Evolutionary conservation across 2,329 filamentous ascomycete genomes (phyloP), one percentile per base, ranked within the genome.

Genomic region (Pseudophaeomoniella oleicola): DNA sequence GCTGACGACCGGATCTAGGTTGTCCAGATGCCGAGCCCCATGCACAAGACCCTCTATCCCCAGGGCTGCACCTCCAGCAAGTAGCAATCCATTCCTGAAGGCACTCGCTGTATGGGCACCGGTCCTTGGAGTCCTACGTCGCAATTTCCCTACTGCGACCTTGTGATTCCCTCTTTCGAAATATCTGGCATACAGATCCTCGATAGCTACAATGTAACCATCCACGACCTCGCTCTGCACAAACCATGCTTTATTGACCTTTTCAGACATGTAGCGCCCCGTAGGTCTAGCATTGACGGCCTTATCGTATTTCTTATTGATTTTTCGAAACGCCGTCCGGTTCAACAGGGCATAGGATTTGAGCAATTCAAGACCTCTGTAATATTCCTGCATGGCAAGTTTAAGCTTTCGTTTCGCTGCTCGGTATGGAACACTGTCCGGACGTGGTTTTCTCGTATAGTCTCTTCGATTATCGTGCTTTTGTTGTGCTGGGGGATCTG

Each of bases 271-370:
- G 56, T 88, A 96, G 17, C 80, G 73, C 51, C 81, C 71, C 0
- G 79, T 71, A 0, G 84, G 84, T 9, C 80, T 72, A 30, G 85
- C 79, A 47, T 86, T 75, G 39, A 86, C 75, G 2, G 81, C 75
- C 61, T 96, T 98, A 66, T 96, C 87, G 54, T 92, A 96, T 59
- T 98, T 98, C 58, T 98, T 98, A 60, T 93, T 94, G 53, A 98
- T 85, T 57, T 98, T 98, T 19, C 87, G 78, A 52, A 96, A 96
- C 0, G 86, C 90, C 0, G 85, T 94, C 34, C 85, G 74, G 55
- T 98, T 98, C 11, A 94, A 67, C 15, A 93, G 63, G 2, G 86
- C 80, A 50, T 93, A 98, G 0, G 84, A 82, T 60, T 94, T 96
- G 40, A 98, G 69, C 32, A 96, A 64, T 54, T 98, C 90, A 11